These are phyloP conservation scores for Obba rivulosa DNA, from an alignment of 768 basidiomycete genomes.

Conservation along the genomic window DNA sequence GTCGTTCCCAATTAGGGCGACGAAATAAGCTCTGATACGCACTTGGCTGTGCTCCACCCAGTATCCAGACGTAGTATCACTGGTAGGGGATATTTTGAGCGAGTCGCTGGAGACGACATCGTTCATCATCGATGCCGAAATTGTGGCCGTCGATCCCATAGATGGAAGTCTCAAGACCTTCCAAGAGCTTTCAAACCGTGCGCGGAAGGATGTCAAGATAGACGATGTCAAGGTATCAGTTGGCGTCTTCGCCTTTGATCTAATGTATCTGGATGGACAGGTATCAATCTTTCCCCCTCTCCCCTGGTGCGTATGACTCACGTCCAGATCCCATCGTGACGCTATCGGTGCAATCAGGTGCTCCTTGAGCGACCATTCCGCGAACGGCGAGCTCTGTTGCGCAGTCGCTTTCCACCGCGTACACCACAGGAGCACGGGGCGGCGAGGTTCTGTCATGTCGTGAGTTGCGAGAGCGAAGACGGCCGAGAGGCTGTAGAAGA, in stretches of 20 bases:
- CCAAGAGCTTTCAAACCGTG: constrained; percentile 81
- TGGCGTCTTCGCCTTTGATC: constrained; percentile 83
- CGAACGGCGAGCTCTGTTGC: constrained; percentile 59
- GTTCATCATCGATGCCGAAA: constrained; percentile 82
- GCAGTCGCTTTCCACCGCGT: constrained; percentile 53
- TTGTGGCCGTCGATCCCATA: constrained; percentile 72
- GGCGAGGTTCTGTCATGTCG: constrained; percentile 71
- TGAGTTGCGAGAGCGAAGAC: constrained; percentile 59
- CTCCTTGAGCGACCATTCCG: constrained; percentile 68
- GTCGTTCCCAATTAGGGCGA: constrained; percentile 1
- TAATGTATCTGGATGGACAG: constrained; percentile 80
- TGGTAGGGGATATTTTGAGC: constrained; percentile 49
- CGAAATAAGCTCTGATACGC: constrained; percentile 5
- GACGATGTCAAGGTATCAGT: constrained; percentile 74
- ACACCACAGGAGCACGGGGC: constrained; percentile 34
- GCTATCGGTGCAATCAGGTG: constrained; percentile 35
- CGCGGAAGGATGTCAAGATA: constrained; percentile 76
- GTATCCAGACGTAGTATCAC: constrained; percentile 77
- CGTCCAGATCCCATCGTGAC: no score
- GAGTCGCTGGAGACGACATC: constrained; percentile 39
- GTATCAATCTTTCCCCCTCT: constrained; percentile 36
- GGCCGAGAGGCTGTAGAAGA: constrained; percentile 59
- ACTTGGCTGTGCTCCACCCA: constrained; percentile 21
- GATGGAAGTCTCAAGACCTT: constrained; percentile 68
- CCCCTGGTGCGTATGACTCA: not conserved